A percentile compares a stretch with the other conserved stretches of the same genome.
These are phyloP conservation scores for Senna siamea DNA, from an alignment of 306 rosid genomes.

Conservation along the genomic window DNA sequence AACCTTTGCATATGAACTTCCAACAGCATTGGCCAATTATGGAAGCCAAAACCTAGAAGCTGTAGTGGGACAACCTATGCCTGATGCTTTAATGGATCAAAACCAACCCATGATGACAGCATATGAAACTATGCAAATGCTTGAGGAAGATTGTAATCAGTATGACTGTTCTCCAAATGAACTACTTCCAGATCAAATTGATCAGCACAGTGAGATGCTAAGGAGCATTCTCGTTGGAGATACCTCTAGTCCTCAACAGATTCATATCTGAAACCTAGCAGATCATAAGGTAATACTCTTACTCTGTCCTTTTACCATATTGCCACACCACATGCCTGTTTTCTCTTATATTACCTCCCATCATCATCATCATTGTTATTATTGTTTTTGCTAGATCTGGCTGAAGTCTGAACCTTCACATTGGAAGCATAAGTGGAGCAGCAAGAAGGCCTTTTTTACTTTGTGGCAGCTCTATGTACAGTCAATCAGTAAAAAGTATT, in stretches of 20 bases:
- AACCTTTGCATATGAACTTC: slow-evolving; percentile 8
- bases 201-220: slow-evolving; percentile 28
- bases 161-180: slow-evolving; percentile 7
- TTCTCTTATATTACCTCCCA: not conserved
- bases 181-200: slow-evolving; percentile 27
- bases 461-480: not conserved
- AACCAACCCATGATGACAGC: slow-evolving; percentile 31
- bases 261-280: not conserved
- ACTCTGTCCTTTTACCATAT: slow-evolving; percentile 8
- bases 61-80: not conserved
- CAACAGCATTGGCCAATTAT: slow-evolving; percentile 2
- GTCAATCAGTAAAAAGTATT: not conserved
- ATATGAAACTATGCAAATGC: slow-evolving; percentile 29
- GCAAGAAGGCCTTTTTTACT: slow-evolving; percentile 9
- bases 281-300: slow-evolving; percentile 22
- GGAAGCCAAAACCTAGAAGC: slow-evolving; percentile 34
- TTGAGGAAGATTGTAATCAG: slow-evolving; percentile 41
- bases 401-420: slow-evolving; percentile 10
- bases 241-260: not conserved
- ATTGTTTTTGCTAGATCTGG: not conserved
- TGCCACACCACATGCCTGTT: too few relatives aligned
- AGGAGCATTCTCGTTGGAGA: not conserved
- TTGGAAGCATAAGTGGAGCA: slow-evolving; percentile 12
- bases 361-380: not conserved
- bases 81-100: slow-evolving; percentile 30